Percentiles rank a stretch among this genome's conserved stretches.
These are phyloP conservation scores for Smallanthus sonchifolius DNA, from an alignment of 129 eudicot species.

Conservation along the genomic window DNA sequence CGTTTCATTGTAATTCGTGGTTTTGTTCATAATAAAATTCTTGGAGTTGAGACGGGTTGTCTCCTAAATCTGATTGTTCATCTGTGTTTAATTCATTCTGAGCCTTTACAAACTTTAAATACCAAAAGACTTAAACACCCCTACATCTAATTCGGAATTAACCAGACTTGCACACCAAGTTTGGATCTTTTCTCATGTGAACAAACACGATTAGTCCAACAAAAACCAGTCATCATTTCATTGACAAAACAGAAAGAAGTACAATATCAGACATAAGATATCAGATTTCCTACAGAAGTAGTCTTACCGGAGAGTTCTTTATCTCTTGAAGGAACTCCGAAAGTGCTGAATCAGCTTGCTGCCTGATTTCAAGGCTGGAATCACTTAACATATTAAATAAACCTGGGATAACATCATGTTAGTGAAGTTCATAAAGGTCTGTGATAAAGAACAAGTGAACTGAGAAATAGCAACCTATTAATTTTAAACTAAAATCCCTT, in stretches of 20 bases:
- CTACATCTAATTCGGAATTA: too few relatives aligned
- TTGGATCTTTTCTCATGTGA: too few relatives aligned
- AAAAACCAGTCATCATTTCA: constrained; percentile 3
- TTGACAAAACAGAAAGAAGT: constrained; percentile 4
- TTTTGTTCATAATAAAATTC: too few relatives aligned
- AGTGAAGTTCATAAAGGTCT: constrained; percentile 15
- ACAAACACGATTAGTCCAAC: too few relatives aligned
- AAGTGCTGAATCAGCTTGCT: constrained; percentile 97
- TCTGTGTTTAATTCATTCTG: too few relatives aligned
- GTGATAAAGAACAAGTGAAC: constrained; percentile 5
- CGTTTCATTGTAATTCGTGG: too few relatives aligned
- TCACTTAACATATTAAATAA: constrained; percentile 95
- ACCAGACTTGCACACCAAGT: too few relatives aligned
- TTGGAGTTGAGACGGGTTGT: too few relatives aligned
- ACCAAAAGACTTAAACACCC: too few relatives aligned
- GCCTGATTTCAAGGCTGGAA: constrained; percentile 93
- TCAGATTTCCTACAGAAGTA: constrained; percentile 24
- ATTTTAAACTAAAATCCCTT: constrained; percentile 10
- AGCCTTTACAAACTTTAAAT: too few relatives aligned
- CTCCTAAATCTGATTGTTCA: too few relatives aligned
- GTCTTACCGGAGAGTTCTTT: constrained; percentile 87
- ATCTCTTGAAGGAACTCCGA: constrained; percentile 98
- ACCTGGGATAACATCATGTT: constrained; percentile 51
- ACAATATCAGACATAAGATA: not conserved
- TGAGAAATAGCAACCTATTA: constrained; percentile 5